These are phyloP conservation scores for Botrytis byssoidea DNA, from an alignment of 2,329 filamentous ascomycete genomes.

Conservation along the genomic window DNA sequence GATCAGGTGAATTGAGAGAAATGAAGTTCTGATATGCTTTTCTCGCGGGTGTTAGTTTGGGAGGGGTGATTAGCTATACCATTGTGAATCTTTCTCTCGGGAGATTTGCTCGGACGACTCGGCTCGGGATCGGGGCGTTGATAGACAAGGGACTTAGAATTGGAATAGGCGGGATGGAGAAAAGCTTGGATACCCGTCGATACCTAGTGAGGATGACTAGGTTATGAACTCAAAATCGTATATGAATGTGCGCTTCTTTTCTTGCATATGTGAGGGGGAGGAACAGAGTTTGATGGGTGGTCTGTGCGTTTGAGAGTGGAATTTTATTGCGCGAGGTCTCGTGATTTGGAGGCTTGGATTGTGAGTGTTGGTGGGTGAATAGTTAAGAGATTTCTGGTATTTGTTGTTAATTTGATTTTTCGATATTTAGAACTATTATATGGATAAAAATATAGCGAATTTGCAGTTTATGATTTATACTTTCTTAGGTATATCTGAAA, in stretches of 20 bases:
- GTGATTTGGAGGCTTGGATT: not conserved
- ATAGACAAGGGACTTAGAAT: not conserved
- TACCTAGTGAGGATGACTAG: not conserved
- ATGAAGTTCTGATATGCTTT: not conserved
- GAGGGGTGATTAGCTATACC: not conserved
- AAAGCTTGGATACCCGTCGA: not conserved
- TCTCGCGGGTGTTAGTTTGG: not conserved
- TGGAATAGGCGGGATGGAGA: not conserved
- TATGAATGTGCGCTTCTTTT: not conserved
- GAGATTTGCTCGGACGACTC: not conserved
- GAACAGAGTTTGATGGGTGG: not conserved
- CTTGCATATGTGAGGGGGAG: not conserved
- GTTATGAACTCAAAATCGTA: not conserved
- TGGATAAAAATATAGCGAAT: too few relatives aligned
- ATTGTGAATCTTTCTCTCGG: not conserved
- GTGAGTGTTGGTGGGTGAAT: not conserved
- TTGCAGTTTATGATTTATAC: not conserved
- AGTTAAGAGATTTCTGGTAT: not conserved
- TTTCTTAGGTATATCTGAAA: not conserved
- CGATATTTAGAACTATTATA: not conserved
- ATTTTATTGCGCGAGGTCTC: conserved; percentile 4
- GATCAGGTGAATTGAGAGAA: not conserved
- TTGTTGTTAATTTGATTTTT: not conserved
- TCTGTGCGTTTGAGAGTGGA: not conserved
- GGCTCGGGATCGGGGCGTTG: not conserved